Evolutionary conservation across 768 basidiomycete species (phyloP).

Genomic region (Phylloporus rhodoxanthus): DNA sequence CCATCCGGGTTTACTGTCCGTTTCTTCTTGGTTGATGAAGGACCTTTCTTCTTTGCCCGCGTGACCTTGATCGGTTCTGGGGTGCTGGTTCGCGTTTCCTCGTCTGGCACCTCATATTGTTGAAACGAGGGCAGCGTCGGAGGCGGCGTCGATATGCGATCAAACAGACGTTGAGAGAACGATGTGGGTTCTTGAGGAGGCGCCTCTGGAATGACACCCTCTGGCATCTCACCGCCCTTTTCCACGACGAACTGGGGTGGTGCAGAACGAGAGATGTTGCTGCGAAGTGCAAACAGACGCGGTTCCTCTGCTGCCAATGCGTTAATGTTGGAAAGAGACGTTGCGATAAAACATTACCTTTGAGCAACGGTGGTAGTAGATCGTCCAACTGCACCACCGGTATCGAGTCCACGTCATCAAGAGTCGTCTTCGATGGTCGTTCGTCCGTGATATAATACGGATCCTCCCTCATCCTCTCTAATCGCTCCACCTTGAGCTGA

Average conservation of each 20-base stretch:
- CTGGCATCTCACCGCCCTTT: constrained; percentile 82
- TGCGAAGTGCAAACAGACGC: constrained; percentile 42
- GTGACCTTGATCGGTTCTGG: constrained; percentile 73
- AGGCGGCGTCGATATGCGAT: constrained; percentile 32
- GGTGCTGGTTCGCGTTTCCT: constrained; percentile 45
- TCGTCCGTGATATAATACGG: constrained; percentile 87
- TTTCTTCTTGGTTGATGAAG: constrained; percentile 58
- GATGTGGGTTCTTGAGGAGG: constrained; percentile 23
- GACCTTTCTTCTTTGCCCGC: constrained; percentile 59
- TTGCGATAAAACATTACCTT: constrained; percentile 20
- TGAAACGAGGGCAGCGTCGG: constrained; percentile 39
- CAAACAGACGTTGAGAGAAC: constrained; percentile 26
- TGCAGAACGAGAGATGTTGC: constrained; percentile 36
- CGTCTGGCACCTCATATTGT: constrained; percentile 46
- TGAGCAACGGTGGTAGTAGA: constrained; percentile 45
- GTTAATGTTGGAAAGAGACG: constrained; percentile 17
- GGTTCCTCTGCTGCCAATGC: constrained; percentile 32
- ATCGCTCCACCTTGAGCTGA: constrained; percentile 70
- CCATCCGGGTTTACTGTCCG: constrained; percentile 36
- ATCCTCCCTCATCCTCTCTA: constrained; percentile 75
- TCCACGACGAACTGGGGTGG: constrained; percentile 59
- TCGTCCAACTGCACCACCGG: constrained; percentile 83
- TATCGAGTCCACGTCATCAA: constrained; percentile 81
- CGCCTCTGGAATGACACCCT: constrained; percentile 33
- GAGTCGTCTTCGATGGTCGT: constrained; percentile 32